Percentiles rank a stretch among this genome's conserved stretches.
These are phyloP conservation scores for Pinus taeda DNA, from an alignment of 75 land plant genomes.

Conservation along the genomic window DNA sequence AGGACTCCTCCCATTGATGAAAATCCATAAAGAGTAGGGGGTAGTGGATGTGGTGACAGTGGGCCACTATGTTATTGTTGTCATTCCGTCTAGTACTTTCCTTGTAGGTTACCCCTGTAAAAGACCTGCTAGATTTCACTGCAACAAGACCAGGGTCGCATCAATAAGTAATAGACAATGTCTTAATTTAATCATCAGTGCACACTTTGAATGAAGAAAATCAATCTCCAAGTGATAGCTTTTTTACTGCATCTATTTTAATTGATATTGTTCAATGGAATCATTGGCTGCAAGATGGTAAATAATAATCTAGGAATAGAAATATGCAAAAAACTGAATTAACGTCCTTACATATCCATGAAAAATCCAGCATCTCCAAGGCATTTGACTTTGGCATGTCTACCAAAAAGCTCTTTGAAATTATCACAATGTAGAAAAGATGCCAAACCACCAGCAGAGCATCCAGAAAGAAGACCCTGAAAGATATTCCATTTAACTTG, in stretches of 20 bases:
- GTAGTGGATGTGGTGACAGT: no score
- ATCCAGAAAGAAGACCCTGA: constrained; percentile 89
- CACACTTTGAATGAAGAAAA: background rate
- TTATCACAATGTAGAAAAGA: constrained; percentile 83
- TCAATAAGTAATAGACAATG: no score
- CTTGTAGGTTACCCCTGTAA: no score
- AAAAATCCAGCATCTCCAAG: constrained; percentile 91
- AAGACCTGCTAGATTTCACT: no score
- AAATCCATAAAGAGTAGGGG: no score
- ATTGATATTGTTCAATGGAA: background rate
- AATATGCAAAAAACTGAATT: background rate
- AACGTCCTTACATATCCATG: constrained; percentile 45
- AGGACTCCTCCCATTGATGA: no score
- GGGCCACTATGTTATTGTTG: no score
- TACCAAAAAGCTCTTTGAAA: constrained; percentile 51
- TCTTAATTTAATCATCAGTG: no score
- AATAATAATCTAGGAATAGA: background rate
- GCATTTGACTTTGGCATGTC: constrained; percentile 72
- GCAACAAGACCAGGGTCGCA: no score
- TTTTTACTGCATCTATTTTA: background rate
- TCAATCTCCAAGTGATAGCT: no score
- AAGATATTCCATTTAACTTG: no score
- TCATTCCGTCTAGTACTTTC: no score
- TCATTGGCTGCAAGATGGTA: background rate
- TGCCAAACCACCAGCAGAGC: constrained; percentile 95